Conservation (phyloP, 1,139 yeast species). For the Hyphopichia wangnamkhiaoensis region DNA sequence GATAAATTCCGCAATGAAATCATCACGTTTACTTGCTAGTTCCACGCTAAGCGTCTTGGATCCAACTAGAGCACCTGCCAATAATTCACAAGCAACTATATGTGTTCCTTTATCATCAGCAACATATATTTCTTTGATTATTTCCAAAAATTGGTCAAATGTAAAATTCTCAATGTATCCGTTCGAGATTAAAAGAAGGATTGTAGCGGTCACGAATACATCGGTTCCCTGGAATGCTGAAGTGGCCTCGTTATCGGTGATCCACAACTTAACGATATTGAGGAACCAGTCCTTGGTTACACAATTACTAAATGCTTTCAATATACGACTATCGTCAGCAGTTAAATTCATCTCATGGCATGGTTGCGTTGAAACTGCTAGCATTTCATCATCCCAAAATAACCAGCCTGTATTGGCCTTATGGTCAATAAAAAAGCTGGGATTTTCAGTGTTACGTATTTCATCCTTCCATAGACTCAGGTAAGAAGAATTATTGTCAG, state of each 20-base stretch:
- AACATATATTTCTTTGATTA: constrained; percentile 54
- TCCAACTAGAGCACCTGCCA: constrained; percentile 58
- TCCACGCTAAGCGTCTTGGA: constrained; percentile 36
- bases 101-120: constrained; percentile 66
- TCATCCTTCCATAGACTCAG: constrained; percentile 51
- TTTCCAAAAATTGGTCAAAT: constrained; percentile 48
- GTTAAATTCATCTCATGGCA: constrained; percentile 29
- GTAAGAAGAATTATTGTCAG: constrained; percentile 33
- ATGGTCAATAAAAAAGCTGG: constrained; percentile 59
- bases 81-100: constrained; percentile 60
- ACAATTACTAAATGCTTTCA: constrained; percentile 45
- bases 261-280: constrained; percentile 53
- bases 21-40: constrained; percentile 41
- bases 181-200: constrained; percentile 47
- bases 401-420: constrained; percentile 69
- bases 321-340: constrained; percentile 37
- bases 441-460: constrained; percentile 48
- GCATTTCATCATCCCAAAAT: constrained; percentile 68
- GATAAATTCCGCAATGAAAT: constrained; percentile 45
- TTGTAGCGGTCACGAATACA: constrained; percentile 51
- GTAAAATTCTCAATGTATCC: constrained; percentile 35
- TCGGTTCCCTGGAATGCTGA: constrained; percentile 64
- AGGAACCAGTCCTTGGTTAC: constrained; percentile 62
- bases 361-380: constrained; percentile 43
- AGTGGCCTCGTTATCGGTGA: constrained; percentile 65